These are phyloP conservation scores for Cudoniella acicularis DNA, from an alignment of 495 filamentous ascomycete species.

Conservation along the genomic window DNA sequence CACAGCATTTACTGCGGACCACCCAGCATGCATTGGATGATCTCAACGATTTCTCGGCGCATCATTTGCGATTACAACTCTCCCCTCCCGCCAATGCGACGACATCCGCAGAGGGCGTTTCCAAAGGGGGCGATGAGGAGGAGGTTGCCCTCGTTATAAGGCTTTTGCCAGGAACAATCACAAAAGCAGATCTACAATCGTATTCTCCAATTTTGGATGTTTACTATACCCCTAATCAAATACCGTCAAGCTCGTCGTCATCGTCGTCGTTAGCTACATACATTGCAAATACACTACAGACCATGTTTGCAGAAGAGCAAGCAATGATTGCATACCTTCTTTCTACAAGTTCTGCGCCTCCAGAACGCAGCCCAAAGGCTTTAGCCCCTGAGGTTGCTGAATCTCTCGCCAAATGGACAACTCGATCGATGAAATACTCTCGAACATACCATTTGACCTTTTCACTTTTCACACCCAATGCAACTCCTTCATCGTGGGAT, in stretches of 20 bases:
- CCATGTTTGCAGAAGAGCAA: constrained; percentile 83
- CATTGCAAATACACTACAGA: constrained; percentile 73
- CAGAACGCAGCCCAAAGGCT: constrained; percentile 38
- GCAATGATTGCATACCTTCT: constrained; percentile 82
- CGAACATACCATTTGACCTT: constrained; percentile 95
- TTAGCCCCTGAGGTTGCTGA: constrained; percentile 39
- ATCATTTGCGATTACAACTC: constrained; percentile 76
- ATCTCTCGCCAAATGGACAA: constrained; percentile 54
- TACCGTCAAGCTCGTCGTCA: constrained; percentile 63
- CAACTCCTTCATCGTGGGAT: constrained; percentile 82
- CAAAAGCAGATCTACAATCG: constrained; percentile 58
- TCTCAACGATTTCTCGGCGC: constrained; percentile 86
- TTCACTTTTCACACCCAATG: constrained; percentile 81
- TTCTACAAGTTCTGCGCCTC: constrained; percentile 51
- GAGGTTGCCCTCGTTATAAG: constrained; percentile 61
- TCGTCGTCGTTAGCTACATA: constrained; percentile 75
- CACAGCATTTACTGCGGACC: constrained; percentile 70
- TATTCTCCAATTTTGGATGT: constrained; percentile 73
- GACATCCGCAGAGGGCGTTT: not conserved
- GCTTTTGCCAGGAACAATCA: constrained; percentile 60
- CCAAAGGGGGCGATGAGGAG: constrained; percentile 29
- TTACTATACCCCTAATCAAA: constrained; percentile 71
- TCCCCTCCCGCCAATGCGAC: constrained; percentile 35
- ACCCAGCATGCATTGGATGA: constrained; percentile 91
- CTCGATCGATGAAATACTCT: constrained; percentile 83